Evolutionary conservation across 495 filamentous ascomycete species (phyloP), one percentile per base, ranked within the genome.

Genomic region (Aspergillus biplanus): DNA sequence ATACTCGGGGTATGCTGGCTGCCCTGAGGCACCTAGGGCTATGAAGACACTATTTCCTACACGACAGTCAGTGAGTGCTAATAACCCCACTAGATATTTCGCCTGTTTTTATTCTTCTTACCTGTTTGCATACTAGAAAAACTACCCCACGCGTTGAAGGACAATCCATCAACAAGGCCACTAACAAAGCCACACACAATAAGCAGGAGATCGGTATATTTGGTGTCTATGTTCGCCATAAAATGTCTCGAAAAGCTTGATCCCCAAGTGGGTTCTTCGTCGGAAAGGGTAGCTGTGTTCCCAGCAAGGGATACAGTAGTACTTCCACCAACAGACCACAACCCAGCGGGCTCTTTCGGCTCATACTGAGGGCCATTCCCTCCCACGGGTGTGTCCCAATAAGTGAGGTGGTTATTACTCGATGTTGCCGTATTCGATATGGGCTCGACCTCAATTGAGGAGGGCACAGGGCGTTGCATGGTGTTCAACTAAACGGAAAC

Each of bases 61-160:
- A 35, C 1, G 64, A 27, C n/a, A 9, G 16, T 50, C 21, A 21
- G 16, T 18, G 16, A 31, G 47, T 4, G 27, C 13, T 49, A 6
- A 49, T 5, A 21, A 18, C 11, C 16, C 5, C 6, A 5, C 7
- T 21, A 8, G 5, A 6, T 49, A 6, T 49, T 6, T 13, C 21
- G 21, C 21, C 21, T 2, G 15, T 6, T 13, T 21, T 49, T 49
- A 8, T 3, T 21, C 12, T 33, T 63, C 66, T 65, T 74, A 80
- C 82, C 82, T 56, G 83, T 85, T 68, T 86, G 83, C 83, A 86
- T 85, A 59, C 81, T 82, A 35, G 82, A 75, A 65, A 85, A 86
- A 66, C 80, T 84, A 4, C 83, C 81, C 71, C 83, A 86, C 34
- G 83, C 82, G 67, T 73, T 69, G 61, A 72, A 81, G 52, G 80